Percentiles rank a stretch among this genome's conserved stretches.
Conservation (phyloP, 129 eudicot species). For the Artemisia annua region DNA sequence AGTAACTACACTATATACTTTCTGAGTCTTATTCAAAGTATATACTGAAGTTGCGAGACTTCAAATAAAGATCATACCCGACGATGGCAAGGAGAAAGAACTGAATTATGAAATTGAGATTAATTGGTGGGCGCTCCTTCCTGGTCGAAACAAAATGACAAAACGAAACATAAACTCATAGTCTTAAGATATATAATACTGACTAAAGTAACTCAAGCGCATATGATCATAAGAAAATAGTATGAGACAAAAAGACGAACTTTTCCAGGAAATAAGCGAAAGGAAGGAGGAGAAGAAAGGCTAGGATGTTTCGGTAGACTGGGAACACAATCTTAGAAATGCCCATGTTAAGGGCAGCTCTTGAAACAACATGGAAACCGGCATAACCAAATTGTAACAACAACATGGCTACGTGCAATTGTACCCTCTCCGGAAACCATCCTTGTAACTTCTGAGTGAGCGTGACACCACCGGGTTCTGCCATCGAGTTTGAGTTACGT, state of each 20-base stretch:
- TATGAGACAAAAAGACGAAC: conserved; percentile 24
- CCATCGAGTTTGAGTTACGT: conserved; percentile 17
- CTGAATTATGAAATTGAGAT: conserved; percentile 63
- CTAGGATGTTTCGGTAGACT: conserved; percentile 85
- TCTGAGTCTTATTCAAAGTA: background rate
- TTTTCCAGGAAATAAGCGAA: conserved; percentile 96
- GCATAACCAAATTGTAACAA: conserved; percentile 94
- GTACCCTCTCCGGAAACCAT: conserved; percentile 72
- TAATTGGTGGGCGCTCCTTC: conserved; percentile 88
- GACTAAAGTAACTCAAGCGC: background rate
- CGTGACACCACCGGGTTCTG: conserved; percentile 17
- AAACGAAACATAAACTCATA: background rate
- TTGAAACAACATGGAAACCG: conserved; percentile 91
- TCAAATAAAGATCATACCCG: conserved; percentile 51
- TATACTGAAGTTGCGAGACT: background rate
- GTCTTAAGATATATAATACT: background rate
- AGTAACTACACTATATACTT: too few relatives aligned
- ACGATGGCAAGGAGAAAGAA: conserved; percentile 88
- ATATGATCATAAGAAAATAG: background rate
- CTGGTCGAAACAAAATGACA: conserved; percentile 32
- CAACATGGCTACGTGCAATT: conserved; percentile 85
- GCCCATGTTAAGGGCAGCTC: conserved; percentile 98
- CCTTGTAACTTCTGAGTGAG: conserved; percentile 28
- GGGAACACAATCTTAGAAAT: conserved; percentile 93
- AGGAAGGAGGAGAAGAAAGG: conserved; percentile 79